Base-by-base conservation (phyloP, 768 basidiomycete genomes). In the Tylopilus intermedius region DNA sequence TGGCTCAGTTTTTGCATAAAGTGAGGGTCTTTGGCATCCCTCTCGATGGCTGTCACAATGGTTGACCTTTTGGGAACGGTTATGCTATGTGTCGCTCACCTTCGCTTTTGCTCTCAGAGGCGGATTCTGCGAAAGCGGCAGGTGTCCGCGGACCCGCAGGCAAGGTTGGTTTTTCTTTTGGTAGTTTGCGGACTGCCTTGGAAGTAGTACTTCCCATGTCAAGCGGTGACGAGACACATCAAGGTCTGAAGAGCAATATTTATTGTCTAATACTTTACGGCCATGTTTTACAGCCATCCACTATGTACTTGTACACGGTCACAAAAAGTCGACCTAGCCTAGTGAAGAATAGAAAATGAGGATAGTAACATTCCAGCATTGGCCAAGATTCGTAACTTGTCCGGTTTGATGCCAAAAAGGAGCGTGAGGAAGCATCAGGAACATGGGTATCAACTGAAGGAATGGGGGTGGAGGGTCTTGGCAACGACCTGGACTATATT, bases 21-120 rank as follows among this genome's bases (percentile, higher is more conserved):
- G 26, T 89, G 79, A 2, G 86, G 86, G 61, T 93, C 88, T 50
- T 72, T 74, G n/a, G 80, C 76, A 58, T 92, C 88, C 49, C 63
- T 69, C 50, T 80, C 74, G 59, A 88, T 82, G 8, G 72, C 87
- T 88, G 58, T 49, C 43, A 53, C 13, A 45, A 26, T 11, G n/a
- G 30, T 30, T 24, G 24, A 24, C 24, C 11, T 2, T 49, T 30
- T 10, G 10, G 7, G 30, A 30, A 30, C 30, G 30, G 30, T 30
- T 30, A 30, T 30, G 22, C 14, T 21, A 8, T 15, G 33, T 14
- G 48, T 7, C 39, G 41, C 56, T 54, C 42, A 78, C 84, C 77
- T 69, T 78, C 71, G 47, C 71, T 74, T 61, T 73, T 81, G 4
- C 62, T 75, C 62, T 83, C 81, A 56, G 76, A 82, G 10, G 79